Evolutionary conservation across 2,329 filamentous ascomycete species (phyloP).

Genomic region (Penicillium capsulatum): DNA sequence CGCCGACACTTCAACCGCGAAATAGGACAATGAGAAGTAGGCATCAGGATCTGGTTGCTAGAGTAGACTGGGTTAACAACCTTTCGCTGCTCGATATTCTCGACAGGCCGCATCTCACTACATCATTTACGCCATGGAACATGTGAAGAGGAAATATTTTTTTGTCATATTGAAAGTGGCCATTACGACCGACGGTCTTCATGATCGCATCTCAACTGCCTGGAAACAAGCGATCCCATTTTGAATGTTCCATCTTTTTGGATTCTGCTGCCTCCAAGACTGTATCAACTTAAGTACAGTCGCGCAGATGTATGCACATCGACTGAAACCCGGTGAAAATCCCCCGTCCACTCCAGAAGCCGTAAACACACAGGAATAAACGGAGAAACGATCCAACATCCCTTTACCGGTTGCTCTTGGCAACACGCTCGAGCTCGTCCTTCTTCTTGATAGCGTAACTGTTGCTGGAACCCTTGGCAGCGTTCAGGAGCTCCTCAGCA

Average conservation of each 20-base stretch:
- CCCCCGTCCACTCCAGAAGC: conserved; percentile 41
- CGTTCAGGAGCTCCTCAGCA: conserved; percentile 99
- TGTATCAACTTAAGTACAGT: conserved; percentile 40
- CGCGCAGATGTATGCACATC: conserved; percentile 41
- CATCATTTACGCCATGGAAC: no score
- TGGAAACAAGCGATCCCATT: conserved; percentile 39
- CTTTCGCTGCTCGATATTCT: not conserved
- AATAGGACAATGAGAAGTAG: no score
- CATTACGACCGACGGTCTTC: conserved; percentile 32
- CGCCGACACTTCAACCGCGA: no score
- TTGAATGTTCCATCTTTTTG: conserved; percentile 31
- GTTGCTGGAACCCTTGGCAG: conserved; percentile 99
- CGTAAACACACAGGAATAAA: conserved; percentile 40
- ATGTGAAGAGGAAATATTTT: conserved; percentile 20
- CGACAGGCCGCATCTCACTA: no score
- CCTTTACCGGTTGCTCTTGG: conserved; percentile 99
- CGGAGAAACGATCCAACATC: conserved; percentile 38
- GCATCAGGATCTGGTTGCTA: no score
- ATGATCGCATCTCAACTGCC: conserved; percentile 43
- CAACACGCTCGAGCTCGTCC: conserved; percentile 99
- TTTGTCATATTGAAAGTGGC: conserved; percentile 24
- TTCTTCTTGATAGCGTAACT: conserved; percentile 99
- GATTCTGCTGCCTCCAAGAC: conserved; percentile 37
- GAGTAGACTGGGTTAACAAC: no score
- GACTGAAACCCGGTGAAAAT: conserved; percentile 39